Conservation (phyloP, 2,329 filamentous ascomycete genomes). For the Ascochyta viciae-villosae region DNA sequence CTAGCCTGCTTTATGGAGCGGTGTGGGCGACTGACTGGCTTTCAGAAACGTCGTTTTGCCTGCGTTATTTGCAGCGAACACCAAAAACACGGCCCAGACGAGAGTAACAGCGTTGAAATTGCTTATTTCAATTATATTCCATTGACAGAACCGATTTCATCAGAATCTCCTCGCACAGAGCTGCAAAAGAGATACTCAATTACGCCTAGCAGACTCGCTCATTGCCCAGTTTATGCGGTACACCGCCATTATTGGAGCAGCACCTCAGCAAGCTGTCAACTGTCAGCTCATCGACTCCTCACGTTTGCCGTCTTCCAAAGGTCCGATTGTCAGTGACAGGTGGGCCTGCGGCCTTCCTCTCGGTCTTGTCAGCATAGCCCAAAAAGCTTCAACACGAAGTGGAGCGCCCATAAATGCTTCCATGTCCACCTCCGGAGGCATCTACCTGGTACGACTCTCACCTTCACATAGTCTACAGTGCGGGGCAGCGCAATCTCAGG, state of each 20-base stretch:
- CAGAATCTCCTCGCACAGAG: too few species aligned
- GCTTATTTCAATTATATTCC: too few species aligned
- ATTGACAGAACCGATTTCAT: too few species aligned
- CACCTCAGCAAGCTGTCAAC: background rate
- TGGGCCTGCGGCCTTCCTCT: background rate
- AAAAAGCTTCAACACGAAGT: background rate
- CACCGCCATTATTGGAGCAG: slow-evolving; percentile 1
- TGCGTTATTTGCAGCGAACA: too few species aligned
- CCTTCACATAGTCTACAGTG: background rate
- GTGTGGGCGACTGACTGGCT: too few species aligned
- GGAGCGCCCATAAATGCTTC: background rate
- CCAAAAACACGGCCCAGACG: too few species aligned
- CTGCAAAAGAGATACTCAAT: too few species aligned
- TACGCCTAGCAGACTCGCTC: too few species aligned
- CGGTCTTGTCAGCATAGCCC: background rate
- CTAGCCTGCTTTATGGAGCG: too few species aligned
- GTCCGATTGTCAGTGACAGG: background rate
- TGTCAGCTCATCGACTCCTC: background rate
- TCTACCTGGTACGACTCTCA: background rate
- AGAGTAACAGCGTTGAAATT: too few species aligned
- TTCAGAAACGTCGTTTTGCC: too few species aligned
- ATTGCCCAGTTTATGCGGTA: background rate
- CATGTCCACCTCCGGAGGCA: background rate
- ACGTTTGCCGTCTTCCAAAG: background rate
- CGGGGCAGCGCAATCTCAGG: background rate